Conservation (phyloP, 208 protist species). For the Acanthamoeba royreba region DNA sequence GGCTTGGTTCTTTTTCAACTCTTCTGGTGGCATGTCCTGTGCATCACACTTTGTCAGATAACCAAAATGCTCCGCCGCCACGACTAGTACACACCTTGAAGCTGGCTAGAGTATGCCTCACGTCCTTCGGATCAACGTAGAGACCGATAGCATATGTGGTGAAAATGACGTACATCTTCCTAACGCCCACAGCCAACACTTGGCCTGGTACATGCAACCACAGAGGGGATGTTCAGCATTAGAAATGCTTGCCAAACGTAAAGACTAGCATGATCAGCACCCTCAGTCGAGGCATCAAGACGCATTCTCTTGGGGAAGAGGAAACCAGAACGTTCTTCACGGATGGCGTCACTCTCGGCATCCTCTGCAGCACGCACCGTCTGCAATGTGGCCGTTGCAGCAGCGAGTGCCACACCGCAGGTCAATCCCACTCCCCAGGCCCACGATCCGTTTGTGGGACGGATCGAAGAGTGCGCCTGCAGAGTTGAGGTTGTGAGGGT, state of each 20-base stretch:
- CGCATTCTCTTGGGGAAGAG: neutral
- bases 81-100: constrained; percentile 28
- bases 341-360: neutral
- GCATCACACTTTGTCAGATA: no score
- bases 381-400: neutral
- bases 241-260: neutral
- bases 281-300: neutral
- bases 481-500: no score
- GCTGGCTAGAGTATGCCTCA: neutral
- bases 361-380: no score
- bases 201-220: neutral
- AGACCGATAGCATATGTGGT: constrained; percentile 27
- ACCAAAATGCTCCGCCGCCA: no score
- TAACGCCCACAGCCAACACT: neutral
- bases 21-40: neutral
- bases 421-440: neutral
- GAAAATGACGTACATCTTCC: constrained; percentile 36
- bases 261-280: neutral
- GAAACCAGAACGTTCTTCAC: neutral
- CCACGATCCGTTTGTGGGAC: no score
- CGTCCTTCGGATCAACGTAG: constrained; percentile 10
- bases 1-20: constrained; percentile 10
- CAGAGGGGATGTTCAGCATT: neutral
- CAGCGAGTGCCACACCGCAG: neutral
- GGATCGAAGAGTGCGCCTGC: neutral